Percentiles rank a stretch among this genome's conserved stretches.
These are phyloP conservation scores for Phaffia australis DNA, from an alignment of 768 basidiomycete genomes.

Conservation along the genomic window DNA sequence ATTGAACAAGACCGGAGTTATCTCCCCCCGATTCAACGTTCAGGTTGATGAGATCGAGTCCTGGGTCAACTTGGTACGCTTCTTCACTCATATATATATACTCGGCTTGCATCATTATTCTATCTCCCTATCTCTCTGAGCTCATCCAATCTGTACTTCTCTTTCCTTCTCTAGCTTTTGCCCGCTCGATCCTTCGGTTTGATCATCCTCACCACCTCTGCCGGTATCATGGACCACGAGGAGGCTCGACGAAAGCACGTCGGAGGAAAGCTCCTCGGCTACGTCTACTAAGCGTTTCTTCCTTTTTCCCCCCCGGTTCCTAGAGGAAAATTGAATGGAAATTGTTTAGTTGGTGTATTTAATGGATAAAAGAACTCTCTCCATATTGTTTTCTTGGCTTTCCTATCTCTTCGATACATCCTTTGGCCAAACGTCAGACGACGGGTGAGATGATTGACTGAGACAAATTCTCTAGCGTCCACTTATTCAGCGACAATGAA, in stretches of 20 bases:
- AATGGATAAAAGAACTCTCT: no score
- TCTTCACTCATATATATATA: not conserved
- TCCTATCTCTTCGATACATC: no score
- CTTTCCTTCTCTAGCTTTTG: constrained; percentile 51
- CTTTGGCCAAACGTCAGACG: no score
- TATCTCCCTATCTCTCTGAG: not conserved
- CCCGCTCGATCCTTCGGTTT: constrained; percentile 94
- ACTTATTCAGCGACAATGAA: no score
- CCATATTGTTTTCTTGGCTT: no score
- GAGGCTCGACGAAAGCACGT: constrained; percentile 95
- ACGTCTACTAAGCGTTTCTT: constrained; percentile 16
- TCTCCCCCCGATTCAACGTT: constrained; percentile 98
- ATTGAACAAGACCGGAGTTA: constrained; percentile 98
- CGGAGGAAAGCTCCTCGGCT: constrained; percentile 28
- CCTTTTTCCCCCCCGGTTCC: not conserved
- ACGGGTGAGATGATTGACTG: no score
- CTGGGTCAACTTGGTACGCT: constrained; percentile 7
- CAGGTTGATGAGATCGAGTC: constrained; percentile 78
- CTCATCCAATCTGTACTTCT: not conserved
- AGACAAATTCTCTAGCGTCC: no score
- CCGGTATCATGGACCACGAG: constrained; percentile 97
- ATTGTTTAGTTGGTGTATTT: no score
- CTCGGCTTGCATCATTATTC: not conserved
- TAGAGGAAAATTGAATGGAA: no score
- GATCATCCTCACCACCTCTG: constrained; percentile 93